phyloP scores from a whole-genome alignment of 805 yeast genomes.

The Yamadazyma kitorensis region DNA sequence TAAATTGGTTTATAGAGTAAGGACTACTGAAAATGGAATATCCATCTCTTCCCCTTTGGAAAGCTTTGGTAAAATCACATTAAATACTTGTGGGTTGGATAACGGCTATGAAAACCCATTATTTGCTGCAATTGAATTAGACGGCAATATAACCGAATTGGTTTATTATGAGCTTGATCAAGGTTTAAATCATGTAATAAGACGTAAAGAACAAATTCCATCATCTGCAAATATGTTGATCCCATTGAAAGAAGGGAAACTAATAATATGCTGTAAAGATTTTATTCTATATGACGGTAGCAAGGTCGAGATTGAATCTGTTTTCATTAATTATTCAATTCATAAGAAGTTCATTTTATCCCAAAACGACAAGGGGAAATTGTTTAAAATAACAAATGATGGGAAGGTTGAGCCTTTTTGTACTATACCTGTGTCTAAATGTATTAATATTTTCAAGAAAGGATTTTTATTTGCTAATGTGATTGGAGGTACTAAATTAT shows the following conservation, averaged over 20 bases:
- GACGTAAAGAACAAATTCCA: slow-evolving; percentile 26
- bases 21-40: slow-evolving; percentile 45
- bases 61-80: slow-evolving; percentile 55
- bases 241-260: slow-evolving; percentile 65
- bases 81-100: slow-evolving; percentile 59
- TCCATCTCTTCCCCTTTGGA: slow-evolving; percentile 74
- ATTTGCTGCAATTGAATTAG: slow-evolving; percentile 77
- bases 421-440: slow-evolving; percentile 58
- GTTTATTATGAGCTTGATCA: slow-evolving; percentile 80
- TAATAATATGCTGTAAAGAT: slow-evolving; percentile 60
- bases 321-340: slow-evolving; percentile 52
- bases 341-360: slow-evolving; percentile 70
- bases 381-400: slow-evolving; percentile 58
- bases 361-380: slow-evolving; percentile 72
- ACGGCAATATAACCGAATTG: slow-evolving; percentile 31
- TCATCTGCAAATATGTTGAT: slow-evolving; percentile 49
- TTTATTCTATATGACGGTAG: slow-evolving; percentile 36
- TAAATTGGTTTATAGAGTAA: slow-evolving; percentile 66
- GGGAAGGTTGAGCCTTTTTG: slow-evolving; percentile 70
- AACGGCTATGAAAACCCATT: slow-evolving; percentile 79
- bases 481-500: slow-evolving; percentile 57
- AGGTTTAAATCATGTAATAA: slow-evolving; percentile 76
- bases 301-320: slow-evolving; percentile 3
- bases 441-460: slow-evolving; percentile 60
- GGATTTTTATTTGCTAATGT: slow-evolving; percentile 75